phyloP scores from a whole-genome alignment of 108 stramenopile species.

The Bacterosira constricta region DNA sequence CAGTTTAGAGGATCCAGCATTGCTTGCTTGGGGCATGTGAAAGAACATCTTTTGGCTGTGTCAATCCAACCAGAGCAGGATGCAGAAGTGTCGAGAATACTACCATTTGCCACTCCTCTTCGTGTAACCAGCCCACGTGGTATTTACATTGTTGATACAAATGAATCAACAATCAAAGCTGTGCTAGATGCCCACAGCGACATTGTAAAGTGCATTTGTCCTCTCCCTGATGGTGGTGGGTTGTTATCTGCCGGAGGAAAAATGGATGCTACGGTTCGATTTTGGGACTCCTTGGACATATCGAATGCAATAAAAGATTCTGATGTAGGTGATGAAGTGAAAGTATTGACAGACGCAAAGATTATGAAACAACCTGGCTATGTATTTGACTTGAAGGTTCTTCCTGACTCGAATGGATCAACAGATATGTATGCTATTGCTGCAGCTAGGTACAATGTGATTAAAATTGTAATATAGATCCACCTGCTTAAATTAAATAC shows the following conservation, averaged over 20 bases:
- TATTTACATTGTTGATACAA: slow-evolving; percentile 34
- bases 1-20: slow-evolving; percentile 16
- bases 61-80: slow-evolving; percentile 9
- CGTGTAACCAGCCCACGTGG: slow-evolving; percentile 18
- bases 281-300: slow-evolving; percentile 42
- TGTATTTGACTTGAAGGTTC: slow-evolving; percentile 51
- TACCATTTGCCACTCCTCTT: slow-evolving; percentile 12
- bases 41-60: slow-evolving; percentile 36
- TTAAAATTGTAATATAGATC: slow-evolving; percentile 59
- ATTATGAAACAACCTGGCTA: slow-evolving; percentile 47
- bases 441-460: slow-evolving; percentile 57
- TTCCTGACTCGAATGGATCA: slow-evolving; percentile 33
- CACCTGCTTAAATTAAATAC: too few species aligned
- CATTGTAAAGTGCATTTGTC: slow-evolving; percentile 43
- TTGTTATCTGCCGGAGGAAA: slow-evolving; percentile 60
- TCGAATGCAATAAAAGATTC: slow-evolving; percentile 5
- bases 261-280: slow-evolving; percentile 49
- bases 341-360: slow-evolving; percentile 5
- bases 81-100: background rate
- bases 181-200: slow-evolving; percentile 48
- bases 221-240: slow-evolving; percentile 52
- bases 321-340: slow-evolving; percentile 2
- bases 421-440: slow-evolving; percentile 49
- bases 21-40: slow-evolving; percentile 33
- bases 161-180: background rate